A percentile compares a stretch with the other conserved stretches of the same genome.
Conservation (phyloP, 768 basidiomycete genomes). For the Mycena leptocephala region DNA sequence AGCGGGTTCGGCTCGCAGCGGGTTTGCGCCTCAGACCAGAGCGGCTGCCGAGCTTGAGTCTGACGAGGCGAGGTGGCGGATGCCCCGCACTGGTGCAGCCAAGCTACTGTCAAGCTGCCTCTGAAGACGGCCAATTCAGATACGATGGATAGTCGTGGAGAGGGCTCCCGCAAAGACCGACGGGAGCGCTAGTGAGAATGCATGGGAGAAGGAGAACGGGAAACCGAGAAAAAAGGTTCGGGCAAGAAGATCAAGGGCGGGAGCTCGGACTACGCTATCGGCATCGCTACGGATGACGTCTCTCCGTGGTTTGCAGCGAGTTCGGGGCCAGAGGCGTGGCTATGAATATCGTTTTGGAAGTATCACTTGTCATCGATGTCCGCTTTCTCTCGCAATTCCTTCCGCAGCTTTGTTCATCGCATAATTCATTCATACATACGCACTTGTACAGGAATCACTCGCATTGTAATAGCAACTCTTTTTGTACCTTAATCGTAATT, state of each 20-base stretch:
- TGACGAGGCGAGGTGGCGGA: slow-evolving; percentile 21
- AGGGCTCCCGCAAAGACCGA: slow-evolving; percentile 27
- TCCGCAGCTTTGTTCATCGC: slow-evolving; percentile 23
- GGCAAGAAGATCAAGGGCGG: slow-evolving; percentile 23
- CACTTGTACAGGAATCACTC: slow-evolving; percentile 26
- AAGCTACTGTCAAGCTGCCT: slow-evolving; percentile 30
- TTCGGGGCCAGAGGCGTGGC: slow-evolving; percentile 29
- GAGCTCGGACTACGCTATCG: not conserved
- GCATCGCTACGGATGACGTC: slow-evolving; percentile 3
- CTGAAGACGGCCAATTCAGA: slow-evolving; percentile 26
- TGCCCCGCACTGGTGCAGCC: not conserved
- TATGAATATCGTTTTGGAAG: slow-evolving; percentile 27
- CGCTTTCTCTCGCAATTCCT: slow-evolving; percentile 9
- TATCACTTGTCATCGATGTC: not conserved
- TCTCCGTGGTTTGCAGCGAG: slow-evolving; percentile 37
- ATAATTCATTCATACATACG: slow-evolving; percentile 21
- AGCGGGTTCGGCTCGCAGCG: slow-evolving; percentile 19
- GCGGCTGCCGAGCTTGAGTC: slow-evolving; percentile 10
- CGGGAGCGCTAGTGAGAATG: slow-evolving; percentile 18
- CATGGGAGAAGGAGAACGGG: slow-evolving; percentile 36
- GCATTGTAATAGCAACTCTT: slow-evolving; percentile 26
- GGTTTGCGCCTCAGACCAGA: slow-evolving; percentile 19
- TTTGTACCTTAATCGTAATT: slow-evolving; percentile 1
- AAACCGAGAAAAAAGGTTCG: slow-evolving; percentile 32
- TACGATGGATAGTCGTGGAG: slow-evolving; percentile 15